Evolutionary conservation across 1,284 basidiomycete species (phyloP), one percentile per base, ranked within the genome.

Genomic region (Ustilago loliicola): DNA sequence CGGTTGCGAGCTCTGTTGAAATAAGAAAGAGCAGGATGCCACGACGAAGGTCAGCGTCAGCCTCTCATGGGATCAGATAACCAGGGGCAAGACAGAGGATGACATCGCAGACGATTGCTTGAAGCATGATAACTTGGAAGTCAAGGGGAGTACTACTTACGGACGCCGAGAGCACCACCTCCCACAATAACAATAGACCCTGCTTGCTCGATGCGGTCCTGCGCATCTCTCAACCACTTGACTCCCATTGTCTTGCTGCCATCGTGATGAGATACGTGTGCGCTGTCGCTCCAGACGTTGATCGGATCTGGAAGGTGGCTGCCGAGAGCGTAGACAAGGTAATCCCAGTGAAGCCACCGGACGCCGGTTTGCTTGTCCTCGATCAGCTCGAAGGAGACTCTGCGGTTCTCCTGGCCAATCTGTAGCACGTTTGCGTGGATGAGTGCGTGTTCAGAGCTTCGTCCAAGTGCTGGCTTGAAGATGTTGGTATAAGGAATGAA

Each of bases 401-500:
- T 38, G 2, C 54, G 55, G 17, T 48, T 50, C 30, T 38, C 38
- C 27, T 56, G 51, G 17, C 61, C 60, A 5, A 77, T 54, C 27
- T 53, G 8, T 25, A 58, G 51, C 30, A 77, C 51, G 30, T 61
- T 60, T 58, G 72, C 71, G 27, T 77, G 74, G 8, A 77, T 8
- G 1, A 77, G 52, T 2, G 32, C 19, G 38, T 67, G 65, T 23
- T 58, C 50, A 8, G 30, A 25, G 8, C n/a, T 27, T 6, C n/a
- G 52, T 17, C 21, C 57, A 1, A 54, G 40, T 15, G 59, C 61
- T 38, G 60, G 48, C 50, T 72, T 55, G 51, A 89, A 89, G 61
- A 89, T 70, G 77, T 88, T 89, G 66, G 87, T 87, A 84, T 91
- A 92, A 0, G 93, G 92, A 75, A 93, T 90, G 86, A 93, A 92